Conservation (phyloP, 352 stramenopile species). For the Pythium brachiatum region DNA sequence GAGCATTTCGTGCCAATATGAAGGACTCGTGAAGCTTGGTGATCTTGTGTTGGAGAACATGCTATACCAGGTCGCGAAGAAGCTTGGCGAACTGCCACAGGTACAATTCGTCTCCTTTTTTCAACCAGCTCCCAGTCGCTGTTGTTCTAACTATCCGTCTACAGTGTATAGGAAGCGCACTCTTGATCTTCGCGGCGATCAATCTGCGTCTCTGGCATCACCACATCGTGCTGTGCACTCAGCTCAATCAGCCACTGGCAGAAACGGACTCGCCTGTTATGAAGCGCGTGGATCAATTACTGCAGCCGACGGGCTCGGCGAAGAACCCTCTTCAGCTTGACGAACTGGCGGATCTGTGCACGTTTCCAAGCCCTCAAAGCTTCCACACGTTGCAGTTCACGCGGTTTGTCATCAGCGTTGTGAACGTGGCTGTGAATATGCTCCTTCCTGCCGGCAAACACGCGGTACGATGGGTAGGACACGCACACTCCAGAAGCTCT, state of each 20-base stretch:
- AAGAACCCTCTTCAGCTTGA: constrained; percentile 4
- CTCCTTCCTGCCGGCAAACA: constrained; percentile 12
- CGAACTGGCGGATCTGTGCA: constrained; percentile 23
- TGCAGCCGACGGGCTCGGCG: neutral
- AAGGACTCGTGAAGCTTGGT: constrained; percentile 41
- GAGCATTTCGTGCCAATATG: constrained; percentile 43
- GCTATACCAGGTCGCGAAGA: constrained; percentile 81
- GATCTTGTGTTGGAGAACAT: constrained; percentile 75
- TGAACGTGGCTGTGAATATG: constrained; percentile 19
- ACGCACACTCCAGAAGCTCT: constrained; percentile 2
- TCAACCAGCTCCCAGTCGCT: neutral
- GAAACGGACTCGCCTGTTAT: constrained; percentile 4
- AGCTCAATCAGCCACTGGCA: neutral
- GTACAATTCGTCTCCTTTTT: constrained; percentile 20
- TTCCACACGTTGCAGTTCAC: constrained; percentile 47
- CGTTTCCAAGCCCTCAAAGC: constrained; percentile 41
- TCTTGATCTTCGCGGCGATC: constrained; percentile 41
- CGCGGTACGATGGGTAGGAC: constrained; percentile 19
- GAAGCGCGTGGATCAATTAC: constrained; percentile 1
- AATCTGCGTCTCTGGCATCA: constrained; percentile 53
- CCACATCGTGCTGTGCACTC: constrained; percentile 29
- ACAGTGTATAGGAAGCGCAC: constrained; percentile 19
- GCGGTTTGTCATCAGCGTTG: constrained; percentile 38
- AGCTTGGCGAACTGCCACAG: constrained; percentile 50
- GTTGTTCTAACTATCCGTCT: neutral